These are phyloP conservation scores for Magnolia sinica DNA, from an alignment of 164 flowering plant species.

Conservation along the genomic window DNA sequence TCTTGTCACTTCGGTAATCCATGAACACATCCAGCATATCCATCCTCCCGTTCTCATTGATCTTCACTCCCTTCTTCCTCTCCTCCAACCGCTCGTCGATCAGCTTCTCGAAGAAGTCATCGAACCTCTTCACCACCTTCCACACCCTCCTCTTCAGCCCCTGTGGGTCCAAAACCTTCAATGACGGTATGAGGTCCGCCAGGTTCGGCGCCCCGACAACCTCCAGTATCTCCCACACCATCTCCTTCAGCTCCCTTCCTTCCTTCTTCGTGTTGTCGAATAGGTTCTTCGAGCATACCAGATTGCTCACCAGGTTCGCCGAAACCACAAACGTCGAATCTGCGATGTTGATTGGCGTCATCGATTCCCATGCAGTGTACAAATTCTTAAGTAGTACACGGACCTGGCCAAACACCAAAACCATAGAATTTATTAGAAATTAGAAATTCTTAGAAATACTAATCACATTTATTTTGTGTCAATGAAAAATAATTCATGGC, in stretches of 20 bases:
- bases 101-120: constrained; percentile 31
- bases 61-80: constrained; percentile 22
- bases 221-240: constrained; percentile 33
- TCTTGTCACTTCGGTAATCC: constrained; percentile 27
- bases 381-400: constrained; percentile 13
- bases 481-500: too few species aligned
- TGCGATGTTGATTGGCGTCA: constrained; percentile 21
- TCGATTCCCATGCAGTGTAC: constrained; percentile 10
- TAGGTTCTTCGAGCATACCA: constrained; percentile 29
- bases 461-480: too few species aligned
- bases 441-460: too few species aligned
- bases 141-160: constrained; percentile 26
- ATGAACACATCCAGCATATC: constrained; percentile 36
- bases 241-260: constrained; percentile 28
- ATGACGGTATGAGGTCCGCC: constrained; percentile 27
- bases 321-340: constrained; percentile 25
- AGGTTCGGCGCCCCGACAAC: constrained; percentile 30
- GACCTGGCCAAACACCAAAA: constrained; percentile 13
- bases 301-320: constrained; percentile 28
- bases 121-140: constrained; percentile 27
- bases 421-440: background rate
- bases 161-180: constrained; percentile 31
- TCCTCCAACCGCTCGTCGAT: constrained; percentile 31
- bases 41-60: constrained; percentile 26
- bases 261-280: constrained; percentile 23